Base-by-base conservation (phyloP, 1,139 yeast genomes). In the Torulaspora globosa region DNA sequence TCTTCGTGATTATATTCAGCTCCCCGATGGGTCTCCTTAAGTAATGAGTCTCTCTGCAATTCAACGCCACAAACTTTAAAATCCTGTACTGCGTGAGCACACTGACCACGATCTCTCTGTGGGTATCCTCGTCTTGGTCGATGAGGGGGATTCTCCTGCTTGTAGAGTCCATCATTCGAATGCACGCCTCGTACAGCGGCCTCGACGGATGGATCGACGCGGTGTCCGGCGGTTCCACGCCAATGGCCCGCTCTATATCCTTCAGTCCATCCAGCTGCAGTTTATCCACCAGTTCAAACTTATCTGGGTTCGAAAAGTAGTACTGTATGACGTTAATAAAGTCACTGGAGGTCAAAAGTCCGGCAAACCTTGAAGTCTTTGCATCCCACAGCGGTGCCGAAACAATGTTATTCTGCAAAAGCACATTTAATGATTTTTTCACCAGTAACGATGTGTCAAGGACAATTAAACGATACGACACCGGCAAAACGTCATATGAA, bases 381-480 rank as follows among this genome's bases (percentile, higher is more conserved):
- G 89, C 84, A 66, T 92, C 87, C 99, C 99, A 94, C 50, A 94
- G 73, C 3, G 99, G 98, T 2, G 98, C 98, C 41, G 95, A 84
- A 27, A 94, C 97, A 59, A 94, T 88, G 62, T 88, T 87, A 66
- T 94, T 94, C 63, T 94, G 98, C 45, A 92, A 73, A 53, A 94
- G 72, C 34, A 94, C 90, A 54, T 89, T 89, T 61, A 94, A 75
- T 8, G 97, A 87, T 62, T 92, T 88, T 68, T 92, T 92, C 38
- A 94, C 96, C 49, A 89, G 72, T 44, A 94, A 72, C 6, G 96
- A 81, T 1, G 97, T 90, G 65, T 94, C 99, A 58, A 94, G 78
- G 38, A 94, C 98, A 48, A 94, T 86, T 58, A 94, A 75, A 56
- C 97, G 76, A 66, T 92, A 94, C 39, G 95, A 84, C 38, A 94